phyloP scores from a whole-genome alignment of 2,329 filamentous ascomycete species.

The Rhinocladiella similis region DNA sequence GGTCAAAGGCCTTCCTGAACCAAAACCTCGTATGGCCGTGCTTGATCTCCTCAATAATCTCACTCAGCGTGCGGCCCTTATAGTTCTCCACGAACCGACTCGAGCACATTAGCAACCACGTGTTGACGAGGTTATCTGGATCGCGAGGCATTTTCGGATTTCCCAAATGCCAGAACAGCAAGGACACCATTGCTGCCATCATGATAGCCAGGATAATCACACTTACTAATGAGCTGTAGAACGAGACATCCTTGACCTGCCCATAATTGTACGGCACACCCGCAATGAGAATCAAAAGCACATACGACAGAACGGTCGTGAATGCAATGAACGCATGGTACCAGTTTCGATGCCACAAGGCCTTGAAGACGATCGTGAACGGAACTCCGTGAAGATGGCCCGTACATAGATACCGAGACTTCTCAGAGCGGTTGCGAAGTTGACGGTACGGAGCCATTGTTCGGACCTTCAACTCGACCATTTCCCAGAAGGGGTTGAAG shows the following conservation, averaged over 20 bases:
- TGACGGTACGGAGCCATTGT: conserved; percentile 11
- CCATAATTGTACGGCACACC: conserved; percentile 14
- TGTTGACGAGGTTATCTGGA: conserved; percentile 12
- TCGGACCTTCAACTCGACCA: conserved; percentile 4
- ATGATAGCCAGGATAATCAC: conserved; percentile 7
- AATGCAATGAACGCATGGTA: conserved; percentile 14
- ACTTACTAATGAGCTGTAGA: conserved; percentile 6
- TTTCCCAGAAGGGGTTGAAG: conserved; percentile 11
- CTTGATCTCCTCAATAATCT: conserved; percentile 7
- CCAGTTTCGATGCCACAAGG: conserved; percentile 6
- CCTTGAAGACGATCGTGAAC: conserved; percentile 8
- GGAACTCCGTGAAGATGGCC: conserved; percentile 8
- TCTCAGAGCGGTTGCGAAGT: background rate
- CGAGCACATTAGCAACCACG: conserved; percentile 15
- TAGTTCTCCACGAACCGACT: conserved; percentile 7
- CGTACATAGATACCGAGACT: conserved; percentile 1
- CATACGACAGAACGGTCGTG: conserved; percentile 4
- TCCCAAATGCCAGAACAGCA: conserved; percentile 5
- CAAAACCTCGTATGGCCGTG: background rate
- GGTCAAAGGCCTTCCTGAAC: conserved; percentile 2
- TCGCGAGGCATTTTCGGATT: conserved; percentile 9
- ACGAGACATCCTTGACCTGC: conserved; percentile 7
- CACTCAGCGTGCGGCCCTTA: conserved; percentile 1
- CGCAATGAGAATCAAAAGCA: conserved; percentile 10
- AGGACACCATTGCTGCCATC: conserved; percentile 1